Evolutionary conservation across 192 early-diverging fungal species (phyloP).

Genomic region (Neocallimastix lanati): DNA sequence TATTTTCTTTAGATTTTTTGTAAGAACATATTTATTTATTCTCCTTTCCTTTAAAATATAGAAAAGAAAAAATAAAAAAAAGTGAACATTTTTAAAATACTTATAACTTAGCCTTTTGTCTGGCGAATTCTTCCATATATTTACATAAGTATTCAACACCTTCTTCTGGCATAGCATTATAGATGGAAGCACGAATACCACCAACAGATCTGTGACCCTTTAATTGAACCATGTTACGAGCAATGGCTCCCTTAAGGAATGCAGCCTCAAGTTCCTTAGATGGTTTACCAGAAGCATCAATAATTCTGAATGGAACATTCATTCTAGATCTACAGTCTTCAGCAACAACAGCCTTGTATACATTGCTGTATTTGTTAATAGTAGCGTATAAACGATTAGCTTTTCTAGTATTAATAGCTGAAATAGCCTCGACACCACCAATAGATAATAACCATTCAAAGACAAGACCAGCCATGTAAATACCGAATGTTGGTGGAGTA

Average conservation of each 20-base stretch:
- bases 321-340: conserved; percentile 49
- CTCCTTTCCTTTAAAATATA: not conserved
- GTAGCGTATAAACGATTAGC: conserved; percentile 44
- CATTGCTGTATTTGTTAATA: conserved; percentile 26
- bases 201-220: conserved; percentile 90
- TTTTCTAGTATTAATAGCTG: conserved; percentile 49
- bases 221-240: conserved; percentile 63
- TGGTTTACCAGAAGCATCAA: conserved; percentile 19
- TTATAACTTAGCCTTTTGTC: not conserved
- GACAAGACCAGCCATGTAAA: conserved; percentile 80
- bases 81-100: not conserved
- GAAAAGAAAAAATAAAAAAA: not conserved
- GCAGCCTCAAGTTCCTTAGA: conserved; percentile 39
- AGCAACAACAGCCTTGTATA: conserved; percentile 7
- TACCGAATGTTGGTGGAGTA: conserved; percentile 81
- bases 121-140: conserved; percentile 62
- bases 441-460: conserved; percentile 59
- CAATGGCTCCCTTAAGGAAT: conserved; percentile 68
- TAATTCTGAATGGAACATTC: conserved; percentile 78
- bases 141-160: conserved; percentile 56
- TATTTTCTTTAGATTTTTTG: not conserved
- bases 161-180: conserved; percentile 82
- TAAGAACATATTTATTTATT: not conserved
- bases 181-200: conserved; percentile 79
- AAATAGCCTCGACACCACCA: conserved; percentile 52